Percentiles rank a stretch among this genome's conserved stretches.
Evolutionary conservation across 805 yeast genomes (phyloP).

Genomic region (Teunomyces gatunensis): DNA sequence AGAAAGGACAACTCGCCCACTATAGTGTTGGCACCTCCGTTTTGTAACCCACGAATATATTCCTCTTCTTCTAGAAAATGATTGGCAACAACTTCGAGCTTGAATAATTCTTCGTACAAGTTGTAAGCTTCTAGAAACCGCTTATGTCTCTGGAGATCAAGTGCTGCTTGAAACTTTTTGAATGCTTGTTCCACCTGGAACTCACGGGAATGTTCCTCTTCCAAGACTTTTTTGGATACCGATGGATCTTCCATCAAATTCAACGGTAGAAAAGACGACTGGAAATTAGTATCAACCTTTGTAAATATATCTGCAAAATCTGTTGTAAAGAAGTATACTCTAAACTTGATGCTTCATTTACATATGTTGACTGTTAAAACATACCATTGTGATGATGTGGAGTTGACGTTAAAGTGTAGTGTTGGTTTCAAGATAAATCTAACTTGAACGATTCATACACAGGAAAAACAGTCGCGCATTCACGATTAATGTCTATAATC

Average conservation of each 20-base stretch:
- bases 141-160: conserved; percentile 54
- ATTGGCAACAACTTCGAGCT: conserved; percentile 59
- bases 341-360: neutral
- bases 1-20: conserved; percentile 42
- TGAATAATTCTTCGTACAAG: conserved; percentile 61
- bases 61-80: conserved; percentile 41
- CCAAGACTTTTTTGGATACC: conserved; percentile 50
- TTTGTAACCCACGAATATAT: conserved; percentile 38
- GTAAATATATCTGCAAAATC: conserved; percentile 7
- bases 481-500: no score
- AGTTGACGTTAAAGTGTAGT: neutral
- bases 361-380: neutral
- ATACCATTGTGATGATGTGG: neutral
- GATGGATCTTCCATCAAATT: conserved; percentile 74
- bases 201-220: conserved; percentile 89
- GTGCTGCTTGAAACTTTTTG: conserved; percentile 68
- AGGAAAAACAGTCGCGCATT: neutral
- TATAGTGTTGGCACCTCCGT: conserved; percentile 30
- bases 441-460: neutral
- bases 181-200: conserved; percentile 86
- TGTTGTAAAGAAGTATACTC: neutral
- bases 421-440: neutral
- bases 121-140: conserved; percentile 49
- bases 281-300: neutral
- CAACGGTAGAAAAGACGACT: conserved; percentile 75